Percentiles rank a stretch among this genome's conserved stretches.
These are phyloP conservation scores for Cladosporium colombiae DNA, from an alignment of 2,329 filamentous ascomycete species.

Conservation along the genomic window DNA sequence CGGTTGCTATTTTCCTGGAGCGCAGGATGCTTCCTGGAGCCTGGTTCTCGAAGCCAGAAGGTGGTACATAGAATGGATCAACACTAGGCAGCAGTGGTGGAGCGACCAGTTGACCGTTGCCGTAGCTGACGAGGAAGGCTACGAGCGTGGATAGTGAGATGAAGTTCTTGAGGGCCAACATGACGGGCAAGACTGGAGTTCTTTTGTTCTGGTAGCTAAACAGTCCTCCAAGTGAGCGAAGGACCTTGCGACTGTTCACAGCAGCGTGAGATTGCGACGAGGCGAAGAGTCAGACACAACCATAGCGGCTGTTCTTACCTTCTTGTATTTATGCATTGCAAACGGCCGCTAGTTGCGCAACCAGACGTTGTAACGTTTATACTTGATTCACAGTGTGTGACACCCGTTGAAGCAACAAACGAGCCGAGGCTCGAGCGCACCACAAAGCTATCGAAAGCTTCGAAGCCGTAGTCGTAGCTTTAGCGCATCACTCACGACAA, in stretches of 20 bases:
- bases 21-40: slow-evolving; percentile 32
- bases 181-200: background rate
- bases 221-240: background rate
- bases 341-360: slow-evolving; percentile 6
- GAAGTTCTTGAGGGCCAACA: slow-evolving; percentile 10
- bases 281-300: background rate
- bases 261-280: slow-evolving; percentile 4
- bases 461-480: background rate
- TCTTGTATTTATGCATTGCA: background rate
- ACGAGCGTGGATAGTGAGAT: slow-evolving; percentile 2
- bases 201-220: background rate
- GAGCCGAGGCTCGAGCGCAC: background rate
- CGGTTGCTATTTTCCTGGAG: slow-evolving; percentile 25
- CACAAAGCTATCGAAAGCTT: slow-evolving; percentile 12
- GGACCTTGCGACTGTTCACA: background rate
- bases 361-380: background rate
- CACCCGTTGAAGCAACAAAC: background rate
- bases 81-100: slow-evolving; percentile 21
- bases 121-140: background rate
- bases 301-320: background rate
- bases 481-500: background rate
- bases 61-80: slow-evolving; percentile 35
- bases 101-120: slow-evolving; percentile 1
- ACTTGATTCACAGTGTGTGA: background rate
- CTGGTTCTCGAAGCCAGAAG: slow-evolving; percentile 27